A percentile compares a stretch with the other conserved stretches of the same genome.
These are phyloP conservation scores for Trichophyton simii DNA, from an alignment of 2,329 filamentous ascomycete genomes.

Conservation along the genomic window DNA sequence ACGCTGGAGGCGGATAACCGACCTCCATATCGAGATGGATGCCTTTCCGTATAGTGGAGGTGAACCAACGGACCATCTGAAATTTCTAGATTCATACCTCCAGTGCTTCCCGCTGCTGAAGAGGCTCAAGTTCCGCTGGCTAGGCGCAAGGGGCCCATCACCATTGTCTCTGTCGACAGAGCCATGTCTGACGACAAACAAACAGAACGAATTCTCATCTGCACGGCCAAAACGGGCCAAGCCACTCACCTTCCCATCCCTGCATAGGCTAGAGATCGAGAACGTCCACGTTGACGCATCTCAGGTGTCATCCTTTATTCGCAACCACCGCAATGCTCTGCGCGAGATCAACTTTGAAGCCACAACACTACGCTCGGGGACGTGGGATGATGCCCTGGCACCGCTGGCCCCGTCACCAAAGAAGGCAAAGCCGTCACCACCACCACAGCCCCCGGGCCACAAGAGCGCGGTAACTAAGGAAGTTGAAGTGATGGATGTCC, in stretches of 20 bases:
- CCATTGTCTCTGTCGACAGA: constrained; percentile 60
- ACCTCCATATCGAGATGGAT: constrained; percentile 60
- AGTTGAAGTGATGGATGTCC: constrained; percentile 28
- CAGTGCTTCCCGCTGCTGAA: constrained; percentile 55
- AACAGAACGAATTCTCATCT: constrained; percentile 32
- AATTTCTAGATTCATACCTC: constrained; percentile 71
- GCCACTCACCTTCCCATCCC: constrained; percentile 52
- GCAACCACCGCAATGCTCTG: constrained; percentile 53
- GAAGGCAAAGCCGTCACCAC: constrained; percentile 18
- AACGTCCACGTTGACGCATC: constrained; percentile 60
- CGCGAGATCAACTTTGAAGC: constrained; percentile 71
- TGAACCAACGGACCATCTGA: constrained; percentile 55
- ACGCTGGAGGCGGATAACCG: constrained; percentile 66
- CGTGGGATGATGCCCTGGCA: constrained; percentile 71
- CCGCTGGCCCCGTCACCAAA: constrained; percentile 43
- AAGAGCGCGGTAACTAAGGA: constrained; percentile 7
- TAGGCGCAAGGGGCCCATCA: constrained; percentile 58
- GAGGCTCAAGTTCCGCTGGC: constrained; percentile 66
- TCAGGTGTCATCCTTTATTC: constrained; percentile 59
- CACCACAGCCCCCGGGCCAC: constrained; percentile 17
- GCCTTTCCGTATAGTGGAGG: constrained; percentile 36
- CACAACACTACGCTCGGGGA: constrained; percentile 56
- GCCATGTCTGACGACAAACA: constrained; percentile 49
- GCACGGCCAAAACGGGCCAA: constrained; percentile 27
- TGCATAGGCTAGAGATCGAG: constrained; percentile 57